Evolutionary conservation across 2,329 filamentous ascomycete genomes (phyloP).

Genomic region (Epichloe sp.): DNA sequence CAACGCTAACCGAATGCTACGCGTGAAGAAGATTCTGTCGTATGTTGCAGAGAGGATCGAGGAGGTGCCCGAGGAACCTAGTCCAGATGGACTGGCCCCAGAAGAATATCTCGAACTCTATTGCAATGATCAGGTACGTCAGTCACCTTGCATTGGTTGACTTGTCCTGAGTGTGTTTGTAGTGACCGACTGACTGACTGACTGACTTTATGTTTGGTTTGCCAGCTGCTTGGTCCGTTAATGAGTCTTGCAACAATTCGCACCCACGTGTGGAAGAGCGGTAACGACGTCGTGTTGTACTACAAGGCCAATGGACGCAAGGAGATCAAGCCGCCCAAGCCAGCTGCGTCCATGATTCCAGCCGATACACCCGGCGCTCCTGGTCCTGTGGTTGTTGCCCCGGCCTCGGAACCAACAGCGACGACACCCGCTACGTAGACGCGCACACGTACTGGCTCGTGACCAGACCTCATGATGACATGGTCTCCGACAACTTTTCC

Average conservation of each 20-base stretch:
- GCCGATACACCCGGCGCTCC: conserved; percentile 11
- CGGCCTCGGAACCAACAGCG: conserved; percentile 8
- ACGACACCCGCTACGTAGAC: neutral
- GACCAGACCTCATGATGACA: too few species aligned
- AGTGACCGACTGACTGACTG: conserved; percentile 3
- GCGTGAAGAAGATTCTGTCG: conserved; percentile 83
- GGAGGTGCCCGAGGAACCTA: conserved; percentile 44
- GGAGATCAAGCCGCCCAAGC: conserved; percentile 25
- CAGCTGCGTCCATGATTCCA: conserved; percentile 7
- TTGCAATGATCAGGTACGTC: conserved; percentile 75
- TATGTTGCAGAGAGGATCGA: conserved; percentile 93
- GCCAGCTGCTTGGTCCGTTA: conserved; percentile 53
- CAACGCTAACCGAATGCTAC: conserved; percentile 93
- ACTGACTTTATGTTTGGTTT: neutral
- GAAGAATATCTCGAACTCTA: conserved; percentile 94
- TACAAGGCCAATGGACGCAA: conserved; percentile 90
- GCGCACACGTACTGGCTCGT: neutral
- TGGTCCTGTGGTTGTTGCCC: conserved; percentile 8
- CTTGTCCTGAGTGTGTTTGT: neutral
- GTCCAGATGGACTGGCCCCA: conserved; percentile 52
- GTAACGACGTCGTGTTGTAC: conserved; percentile 79
- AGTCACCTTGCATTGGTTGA: neutral
- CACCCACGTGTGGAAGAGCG: conserved; percentile 85
- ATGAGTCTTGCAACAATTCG: conserved; percentile 93
- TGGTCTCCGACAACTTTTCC: neutral